These are phyloP conservation scores for Mucor sp. DNA, from an alignment of 371 early-diverging fungal genomes.

Conservation along the genomic window DNA sequence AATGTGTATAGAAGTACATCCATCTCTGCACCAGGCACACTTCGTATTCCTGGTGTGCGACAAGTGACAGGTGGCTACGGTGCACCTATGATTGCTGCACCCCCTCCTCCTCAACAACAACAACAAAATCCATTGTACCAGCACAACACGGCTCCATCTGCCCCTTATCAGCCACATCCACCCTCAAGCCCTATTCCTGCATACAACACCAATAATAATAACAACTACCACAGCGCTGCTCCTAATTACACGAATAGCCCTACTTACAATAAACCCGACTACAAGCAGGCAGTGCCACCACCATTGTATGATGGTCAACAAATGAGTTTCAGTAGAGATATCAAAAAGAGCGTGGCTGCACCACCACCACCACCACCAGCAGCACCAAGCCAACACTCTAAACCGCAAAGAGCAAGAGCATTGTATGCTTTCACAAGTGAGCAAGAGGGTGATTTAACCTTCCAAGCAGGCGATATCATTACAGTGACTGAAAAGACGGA, in stretches of 20 bases:
- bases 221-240: neutral
- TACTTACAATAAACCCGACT: neutral
- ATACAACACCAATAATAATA: neutral
- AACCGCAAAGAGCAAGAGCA: constrained; percentile 57
- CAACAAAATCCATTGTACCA: neutral
- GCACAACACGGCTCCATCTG: neutral
- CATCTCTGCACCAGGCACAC: constrained; percentile 24
- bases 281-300: neutral
- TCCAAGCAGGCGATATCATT: constrained; percentile 76
- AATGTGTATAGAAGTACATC: constrained; percentile 12
- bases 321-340: neutral
- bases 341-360: neutral
- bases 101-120: neutral
- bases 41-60: constrained; percentile 25
- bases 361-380: constrained; percentile 37
- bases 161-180: neutral
- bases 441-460: constrained; percentile 72
- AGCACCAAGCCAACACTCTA: constrained; percentile 38
- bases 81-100: neutral
- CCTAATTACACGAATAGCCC: neutral
- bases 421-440: constrained; percentile 73
- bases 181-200: constrained; percentile 1
- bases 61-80: constrained; percentile 3
- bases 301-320: constrained; percentile 8
- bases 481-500: constrained; percentile 65